These are phyloP conservation scores for Haberlea rhodopensis DNA, from an alignment of 257 asterid species.

Conservation along the genomic window DNA sequence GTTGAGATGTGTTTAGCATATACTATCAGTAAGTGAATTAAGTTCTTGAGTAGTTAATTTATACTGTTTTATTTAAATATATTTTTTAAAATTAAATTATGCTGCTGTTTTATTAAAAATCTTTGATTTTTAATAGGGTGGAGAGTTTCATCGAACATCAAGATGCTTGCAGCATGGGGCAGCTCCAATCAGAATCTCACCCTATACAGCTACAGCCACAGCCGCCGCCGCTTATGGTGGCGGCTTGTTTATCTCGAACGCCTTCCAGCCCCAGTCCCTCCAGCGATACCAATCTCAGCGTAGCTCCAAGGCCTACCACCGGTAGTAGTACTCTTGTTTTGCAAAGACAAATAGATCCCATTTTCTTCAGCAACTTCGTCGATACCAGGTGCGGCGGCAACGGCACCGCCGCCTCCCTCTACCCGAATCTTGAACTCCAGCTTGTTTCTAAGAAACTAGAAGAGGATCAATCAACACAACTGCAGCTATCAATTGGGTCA, in stretches of 20 bases:
- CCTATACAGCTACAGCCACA: slow-evolving; percentile 35
- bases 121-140: slow-evolving; percentile 40
- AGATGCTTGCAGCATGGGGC: slow-evolving; percentile 55
- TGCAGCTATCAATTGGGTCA: slow-evolving; percentile 55
- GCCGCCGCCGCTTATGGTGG: slow-evolving; percentile 9
- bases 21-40: too few relatives aligned
- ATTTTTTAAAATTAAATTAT: neutral
- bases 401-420: neutral
- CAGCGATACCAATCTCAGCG: slow-evolving; percentile 39
- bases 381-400: neutral
- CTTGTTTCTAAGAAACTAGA: slow-evolving; percentile 38
- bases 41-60: too few relatives aligned
- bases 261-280: slow-evolving; percentile 64
- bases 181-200: slow-evolving; percentile 40
- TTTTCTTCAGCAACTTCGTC: neutral
- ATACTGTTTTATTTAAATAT: too few relatives aligned
- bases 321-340: slow-evolving; percentile 4
- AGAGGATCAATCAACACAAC: slow-evolving; percentile 38
- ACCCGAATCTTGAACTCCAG: slow-evolving; percentile 50
- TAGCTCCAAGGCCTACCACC: slow-evolving; percentile 30
- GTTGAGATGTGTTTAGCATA: too few relatives aligned
- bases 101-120: neutral
- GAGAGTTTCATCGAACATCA: slow-evolving; percentile 85
- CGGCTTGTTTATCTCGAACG: slow-evolving; percentile 43
- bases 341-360: slow-evolving; percentile 13